A percentile compares a stretch with the other conserved stretches of the same genome.
These are phyloP conservation scores for Neurospora africana DNA, from an alignment of 495 filamentous ascomycete genomes.

Conservation along the genomic window DNA sequence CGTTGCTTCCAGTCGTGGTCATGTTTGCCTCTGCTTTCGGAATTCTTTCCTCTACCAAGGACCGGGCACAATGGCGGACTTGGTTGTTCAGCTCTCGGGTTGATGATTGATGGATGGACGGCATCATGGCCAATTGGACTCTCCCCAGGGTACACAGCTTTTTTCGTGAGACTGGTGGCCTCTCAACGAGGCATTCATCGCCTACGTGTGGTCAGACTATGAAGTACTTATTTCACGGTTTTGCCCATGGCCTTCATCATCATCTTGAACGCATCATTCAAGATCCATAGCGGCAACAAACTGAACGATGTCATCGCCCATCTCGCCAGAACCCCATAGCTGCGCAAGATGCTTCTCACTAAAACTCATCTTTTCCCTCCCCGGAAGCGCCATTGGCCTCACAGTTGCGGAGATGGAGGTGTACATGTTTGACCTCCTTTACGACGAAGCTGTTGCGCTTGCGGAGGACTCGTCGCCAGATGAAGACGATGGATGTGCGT, in stretches of 20 bases:
- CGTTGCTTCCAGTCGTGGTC: not conserved
- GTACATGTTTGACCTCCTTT: not conserved
- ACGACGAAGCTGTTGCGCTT: not conserved
- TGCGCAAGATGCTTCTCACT: not conserved
- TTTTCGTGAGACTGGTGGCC: not conserved
- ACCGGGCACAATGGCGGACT: not conserved
- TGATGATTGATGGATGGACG: not conserved
- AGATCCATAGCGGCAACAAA: not conserved
- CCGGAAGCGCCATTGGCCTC: not conserved
- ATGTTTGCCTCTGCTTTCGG: not conserved
- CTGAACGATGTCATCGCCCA: not conserved
- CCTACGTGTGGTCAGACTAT: too few species aligned
- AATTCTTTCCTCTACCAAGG: rapidly evolving
- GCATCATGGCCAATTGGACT: not conserved
- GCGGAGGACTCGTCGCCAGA: not conserved
- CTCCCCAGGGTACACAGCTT: not conserved
- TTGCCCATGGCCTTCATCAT: too few species aligned
- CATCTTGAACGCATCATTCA: too few species aligned
- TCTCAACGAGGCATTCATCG: too few species aligned
- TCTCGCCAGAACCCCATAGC: not conserved
- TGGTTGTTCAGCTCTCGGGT: not conserved
- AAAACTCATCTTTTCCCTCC: not conserved
- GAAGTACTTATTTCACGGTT: too few species aligned
- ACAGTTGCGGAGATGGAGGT: not conserved
- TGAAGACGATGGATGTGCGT: not conserved